These are phyloP conservation scores for Xylaria curta DNA, from an alignment of 495 filamentous ascomycete species.

Conservation along the genomic window DNA sequence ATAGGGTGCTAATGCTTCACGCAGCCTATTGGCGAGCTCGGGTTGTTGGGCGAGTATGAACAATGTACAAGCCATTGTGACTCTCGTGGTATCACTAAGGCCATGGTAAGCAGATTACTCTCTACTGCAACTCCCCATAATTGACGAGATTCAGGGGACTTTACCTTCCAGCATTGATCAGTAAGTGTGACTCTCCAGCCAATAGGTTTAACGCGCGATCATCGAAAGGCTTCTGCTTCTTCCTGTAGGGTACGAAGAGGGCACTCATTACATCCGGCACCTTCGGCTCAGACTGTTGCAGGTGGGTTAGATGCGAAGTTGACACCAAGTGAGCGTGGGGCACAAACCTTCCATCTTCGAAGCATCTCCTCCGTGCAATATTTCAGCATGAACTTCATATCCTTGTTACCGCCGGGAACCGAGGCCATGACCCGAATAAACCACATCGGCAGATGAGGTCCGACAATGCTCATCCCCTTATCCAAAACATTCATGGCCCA, in stretches of 20 bases:
- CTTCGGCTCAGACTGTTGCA: background rate
- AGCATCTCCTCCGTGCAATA: slow-evolving; percentile 1
- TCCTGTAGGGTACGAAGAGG: background rate
- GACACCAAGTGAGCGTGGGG: background rate
- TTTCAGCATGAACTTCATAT: slow-evolving; percentile 1
- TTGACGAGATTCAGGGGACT: background rate
- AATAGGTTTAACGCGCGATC: background rate
- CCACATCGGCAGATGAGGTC: background rate
- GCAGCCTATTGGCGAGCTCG: background rate
- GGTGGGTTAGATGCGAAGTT: background rate
- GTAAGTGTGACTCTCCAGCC: background rate
- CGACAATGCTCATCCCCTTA: slow-evolving; percentile 2
- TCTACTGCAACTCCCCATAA: background rate
- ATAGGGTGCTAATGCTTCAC: slow-evolving; percentile 2
- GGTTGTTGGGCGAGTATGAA: background rate
- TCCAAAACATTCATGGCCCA: slow-evolving; percentile 8
- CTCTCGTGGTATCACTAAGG: background rate
- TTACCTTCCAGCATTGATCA: slow-evolving; percentile 10
- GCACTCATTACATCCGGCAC: background rate
- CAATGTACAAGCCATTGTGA: background rate
- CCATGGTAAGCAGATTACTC: background rate
- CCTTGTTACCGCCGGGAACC: background rate
- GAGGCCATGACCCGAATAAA: background rate
- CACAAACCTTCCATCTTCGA: slow-evolving; percentile 2
- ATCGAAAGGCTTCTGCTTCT: background rate